These are phyloP conservation scores for Scutellaria baicalensis DNA, from an alignment of 257 asterid genomes.

Conservation along the genomic window DNA sequence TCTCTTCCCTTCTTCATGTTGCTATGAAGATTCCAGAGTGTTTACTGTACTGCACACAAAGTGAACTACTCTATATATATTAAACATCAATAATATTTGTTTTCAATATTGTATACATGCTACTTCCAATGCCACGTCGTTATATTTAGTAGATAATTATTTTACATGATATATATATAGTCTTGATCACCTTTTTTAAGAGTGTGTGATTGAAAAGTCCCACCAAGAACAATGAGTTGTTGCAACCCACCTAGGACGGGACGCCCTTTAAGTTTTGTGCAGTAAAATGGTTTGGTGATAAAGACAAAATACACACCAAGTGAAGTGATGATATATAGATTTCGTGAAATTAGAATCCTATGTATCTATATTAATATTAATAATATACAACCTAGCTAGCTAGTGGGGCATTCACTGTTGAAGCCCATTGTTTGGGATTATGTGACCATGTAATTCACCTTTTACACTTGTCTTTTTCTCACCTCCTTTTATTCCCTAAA, in stretches of 20 bases:
- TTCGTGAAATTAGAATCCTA: conserved; percentile 20
- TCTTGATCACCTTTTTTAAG: not conserved
- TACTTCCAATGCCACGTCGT: not conserved
- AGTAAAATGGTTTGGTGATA: not conserved
- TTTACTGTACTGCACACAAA: too few species aligned
- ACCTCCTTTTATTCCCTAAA: not conserved
- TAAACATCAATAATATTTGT: too few species aligned
- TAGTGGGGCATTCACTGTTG: not conserved
- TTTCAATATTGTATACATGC: too few species aligned
- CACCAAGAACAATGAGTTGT: not conserved
- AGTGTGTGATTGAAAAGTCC: conserved; percentile 4
- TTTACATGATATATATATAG: not conserved
- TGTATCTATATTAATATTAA: not conserved
- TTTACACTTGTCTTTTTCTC: not conserved
- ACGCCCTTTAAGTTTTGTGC: not conserved
- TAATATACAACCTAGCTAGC: not conserved
- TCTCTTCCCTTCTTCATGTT: too few species aligned
- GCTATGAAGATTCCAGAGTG: too few species aligned
- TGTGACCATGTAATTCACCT: not conserved
- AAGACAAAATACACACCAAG: not conserved
- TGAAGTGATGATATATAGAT: not conserved
- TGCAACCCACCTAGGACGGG: not conserved
- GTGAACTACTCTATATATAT: too few species aligned
- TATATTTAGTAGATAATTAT: not conserved
- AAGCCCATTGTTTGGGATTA: not conserved